Percentiles rank a stretch among this genome's conserved stretches.
Evolutionary conservation across 768 basidiomycete genomes (phyloP).

Genomic region (Lyophyllum atratum): DNA sequence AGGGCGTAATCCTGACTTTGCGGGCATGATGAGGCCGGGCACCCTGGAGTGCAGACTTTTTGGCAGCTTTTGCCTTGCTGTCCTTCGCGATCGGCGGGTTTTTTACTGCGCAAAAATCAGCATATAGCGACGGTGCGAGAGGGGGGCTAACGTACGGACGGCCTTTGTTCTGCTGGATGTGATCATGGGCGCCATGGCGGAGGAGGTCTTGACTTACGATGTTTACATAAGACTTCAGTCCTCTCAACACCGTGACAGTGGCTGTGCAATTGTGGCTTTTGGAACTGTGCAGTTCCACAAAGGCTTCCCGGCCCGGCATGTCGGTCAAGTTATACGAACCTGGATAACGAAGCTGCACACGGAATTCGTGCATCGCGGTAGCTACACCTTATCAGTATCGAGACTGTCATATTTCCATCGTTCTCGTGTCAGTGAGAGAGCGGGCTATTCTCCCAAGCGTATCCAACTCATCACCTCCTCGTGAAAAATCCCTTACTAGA

Average conservation of each 20-base stretch:
- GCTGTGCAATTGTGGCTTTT: conserved; percentile 20
- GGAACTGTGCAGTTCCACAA: conserved; percentile 17
- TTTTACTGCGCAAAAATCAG: conserved; percentile 22
- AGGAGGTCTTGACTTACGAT: conserved; percentile 14
- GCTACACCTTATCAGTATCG: too few relatives aligned
- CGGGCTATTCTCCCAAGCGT: too few relatives aligned
- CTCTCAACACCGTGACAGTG: conserved; percentile 3
- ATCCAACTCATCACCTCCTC: too few relatives aligned
- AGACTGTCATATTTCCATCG: too few relatives aligned
- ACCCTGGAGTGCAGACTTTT: conserved; percentile 95
- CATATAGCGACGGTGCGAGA: background rate
- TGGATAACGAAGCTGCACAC: too few relatives aligned
- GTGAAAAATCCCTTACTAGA: too few relatives aligned
- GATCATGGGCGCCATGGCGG: conserved; percentile 59
- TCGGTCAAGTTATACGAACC: background rate
- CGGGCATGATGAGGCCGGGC: conserved; percentile 72
- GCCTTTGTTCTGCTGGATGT: conserved; percentile 69
- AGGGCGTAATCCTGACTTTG: conserved; percentile 83
- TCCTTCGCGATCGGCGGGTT: conserved; percentile 38
- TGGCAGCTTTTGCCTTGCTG: conserved; percentile 87
- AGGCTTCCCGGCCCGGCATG: background rate
- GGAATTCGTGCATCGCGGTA: too few relatives aligned
- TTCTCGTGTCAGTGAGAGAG: too few relatives aligned
- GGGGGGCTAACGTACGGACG: conserved; percentile 35
- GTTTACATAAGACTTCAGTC: conserved; percentile 17